Base-by-base conservation (phyloP, 345 rosid species). In the Corchorus olitorius region DNA sequence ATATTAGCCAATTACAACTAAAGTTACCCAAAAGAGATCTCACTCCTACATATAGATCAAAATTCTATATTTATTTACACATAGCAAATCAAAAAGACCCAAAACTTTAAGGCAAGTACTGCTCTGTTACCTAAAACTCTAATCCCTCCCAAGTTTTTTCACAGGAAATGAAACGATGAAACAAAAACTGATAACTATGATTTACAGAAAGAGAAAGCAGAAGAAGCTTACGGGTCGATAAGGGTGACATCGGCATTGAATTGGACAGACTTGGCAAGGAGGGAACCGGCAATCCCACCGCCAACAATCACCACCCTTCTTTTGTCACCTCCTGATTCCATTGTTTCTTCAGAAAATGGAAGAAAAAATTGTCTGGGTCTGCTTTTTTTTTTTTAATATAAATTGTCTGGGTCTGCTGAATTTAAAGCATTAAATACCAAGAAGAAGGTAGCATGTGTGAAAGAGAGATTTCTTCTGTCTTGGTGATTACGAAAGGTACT, bases 241-340 rank as follows among this genome's bases (percentile, higher is more conserved):
- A 91, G 91, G 78, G 91, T 88, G 43, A 91, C 86, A 68, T 88
- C 86, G 4, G 92, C 89, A 62, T 66, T 50, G 84, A 85, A 88
- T 45, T 89, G 97, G 46, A 89, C 83, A n/a, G 84, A 17, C 43
- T 87, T 86, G 1, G 89, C 89, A 49, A 88, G 76, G 9, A 89
- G 16, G 27, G 92, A 85, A 11, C 97, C 94, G 37, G 85, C 94
- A 61, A 91, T 35, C 13, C 92, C 94, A 0, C 97, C 93, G 49
- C 94, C 94, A 20, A 92, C 70, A 7, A 92, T 81, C 65, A 92
- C 87, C 76, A 89, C 80, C 22, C 82, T 80, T 79, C 68, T 86
- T 8, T 54, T 77, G 0, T 64, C 77, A 66, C 77, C 83, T 71
- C 72, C 82, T 3, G 16, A 43, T 41, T 77, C 77, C 68, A 75